phyloP scores from a whole-genome alignment of 2,329 filamentous ascomycete species.

The Cladosporium sp. region DNA sequence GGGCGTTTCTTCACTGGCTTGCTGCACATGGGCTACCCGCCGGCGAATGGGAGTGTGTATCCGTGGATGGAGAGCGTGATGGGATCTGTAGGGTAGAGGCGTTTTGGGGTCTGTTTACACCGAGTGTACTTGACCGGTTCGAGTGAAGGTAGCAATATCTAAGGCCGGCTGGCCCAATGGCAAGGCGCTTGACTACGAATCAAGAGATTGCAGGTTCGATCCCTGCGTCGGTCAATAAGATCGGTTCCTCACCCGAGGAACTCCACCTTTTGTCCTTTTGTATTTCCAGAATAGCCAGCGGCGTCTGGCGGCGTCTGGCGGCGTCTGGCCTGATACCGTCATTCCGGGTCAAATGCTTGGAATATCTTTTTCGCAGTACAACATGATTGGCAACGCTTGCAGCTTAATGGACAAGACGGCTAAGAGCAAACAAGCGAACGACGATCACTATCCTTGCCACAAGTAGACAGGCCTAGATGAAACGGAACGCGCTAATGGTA shows the following conservation, averaged over 20 bases:
- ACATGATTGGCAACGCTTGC: too few species aligned
- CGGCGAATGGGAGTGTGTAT: slow-evolving; percentile 53
- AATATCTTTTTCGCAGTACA: too few species aligned
- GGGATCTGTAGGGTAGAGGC: slow-evolving; percentile 16
- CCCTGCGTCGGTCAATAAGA: slow-evolving; percentile 13
- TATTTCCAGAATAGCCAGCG: too few species aligned
- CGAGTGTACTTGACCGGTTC: not conserved
- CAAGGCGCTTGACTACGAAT: slow-evolving; percentile 54
- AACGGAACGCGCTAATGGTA: too few species aligned
- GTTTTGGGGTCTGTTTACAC: not conserved
- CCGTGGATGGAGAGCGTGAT: slow-evolving; percentile 59
- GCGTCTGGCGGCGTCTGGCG: too few species aligned
- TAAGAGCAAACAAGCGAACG: too few species aligned
- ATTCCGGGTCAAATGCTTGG: too few species aligned
- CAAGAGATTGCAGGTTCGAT: slow-evolving; percentile 17
- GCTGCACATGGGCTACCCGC: slow-evolving; percentile 65
- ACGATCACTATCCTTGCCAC: too few species aligned
- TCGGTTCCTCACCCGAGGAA: not conserved
- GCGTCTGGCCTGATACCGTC: too few species aligned
- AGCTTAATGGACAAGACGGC: too few species aligned
- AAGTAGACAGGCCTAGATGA: too few species aligned
- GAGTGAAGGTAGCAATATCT: not conserved
- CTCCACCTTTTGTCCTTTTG: not conserved
- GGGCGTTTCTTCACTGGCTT: slow-evolving; percentile 57
- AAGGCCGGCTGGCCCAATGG: slow-evolving; percentile 47